Evolutionary conservation across 768 basidiomycete species (phyloP), one percentile per base, ranked within the genome.

Genomic region (Auriscalpium orientale): DNA sequence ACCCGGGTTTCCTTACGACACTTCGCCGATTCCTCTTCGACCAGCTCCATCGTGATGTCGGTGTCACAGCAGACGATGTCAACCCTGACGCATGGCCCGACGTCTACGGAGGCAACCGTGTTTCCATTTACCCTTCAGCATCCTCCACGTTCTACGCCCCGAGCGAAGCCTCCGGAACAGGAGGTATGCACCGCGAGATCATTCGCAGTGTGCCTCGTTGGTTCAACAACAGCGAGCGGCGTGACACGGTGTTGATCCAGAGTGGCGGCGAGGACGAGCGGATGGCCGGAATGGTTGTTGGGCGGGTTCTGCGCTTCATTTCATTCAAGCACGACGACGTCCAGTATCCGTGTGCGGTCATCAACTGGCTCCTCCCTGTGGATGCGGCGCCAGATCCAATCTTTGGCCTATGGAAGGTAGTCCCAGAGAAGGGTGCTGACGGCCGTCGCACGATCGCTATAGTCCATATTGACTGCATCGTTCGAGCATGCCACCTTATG

Each of bases 401-500:
- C 28, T 56, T 36, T 3, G 57, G 57, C 2, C 49, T 58, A 54
- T 58, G 57, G 54, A 34, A 18, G 34, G 57, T 58, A 4, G 9
- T 15, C 3, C 37, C 37, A 4, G 44, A 55, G 16, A 35, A 15
- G 40, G 40, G n/a, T 18, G 40, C 12, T 13, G 40, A 43, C n/a
- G 7, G 40, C 12, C 40, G n/a, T 12, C 40, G 40, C 3, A 16
- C 35, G 15, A 12, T 12, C 1, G 28, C 43, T 3, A 15, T 58
- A 2, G 20, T 51, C 4, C 53, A 53, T 18, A 34, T 58, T 11
- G 43, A 44, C 15, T 43, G 15, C n/a, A 46, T 58, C 5, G 1
- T 58, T 21, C 48, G 54, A 2, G 49, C 57, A 9, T 54, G 52
- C 7, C 57, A 55, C 36, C 35, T 58, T 3, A 33, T 58, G 21